phyloP scores from a whole-genome alignment of 2,329 filamentous ascomycete species.

The Myriangium duriaei region DNA sequence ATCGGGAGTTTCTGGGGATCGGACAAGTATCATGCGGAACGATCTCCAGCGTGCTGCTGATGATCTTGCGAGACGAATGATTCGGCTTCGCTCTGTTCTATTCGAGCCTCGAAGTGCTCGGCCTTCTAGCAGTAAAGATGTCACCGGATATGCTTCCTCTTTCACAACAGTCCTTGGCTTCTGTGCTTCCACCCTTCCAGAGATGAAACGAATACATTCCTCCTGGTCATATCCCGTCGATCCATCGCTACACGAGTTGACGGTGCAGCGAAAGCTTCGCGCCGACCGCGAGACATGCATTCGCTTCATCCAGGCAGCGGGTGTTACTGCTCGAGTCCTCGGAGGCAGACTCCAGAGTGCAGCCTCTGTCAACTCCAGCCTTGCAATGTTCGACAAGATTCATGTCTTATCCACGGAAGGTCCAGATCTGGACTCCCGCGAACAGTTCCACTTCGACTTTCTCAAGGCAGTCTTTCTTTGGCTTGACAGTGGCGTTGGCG shows the following conservation, averaged over 20 bases:
- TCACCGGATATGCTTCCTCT: conserved; percentile 29
- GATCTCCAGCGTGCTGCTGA: conserved; percentile 41
- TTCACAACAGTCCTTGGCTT: conserved; percentile 26
- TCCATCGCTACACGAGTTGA: conserved; percentile 39
- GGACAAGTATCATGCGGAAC: conserved; percentile 29
- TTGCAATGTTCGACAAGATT: conserved; percentile 33
- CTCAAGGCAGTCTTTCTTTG: conserved; percentile 50
- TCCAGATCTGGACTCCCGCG: conserved; percentile 24
- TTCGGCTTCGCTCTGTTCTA: conserved; percentile 42
- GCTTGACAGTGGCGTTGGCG: conserved; percentile 46
- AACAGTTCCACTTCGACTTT: conserved; percentile 53
- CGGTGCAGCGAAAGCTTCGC: conserved; percentile 43
- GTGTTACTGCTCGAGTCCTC: conserved; percentile 44
- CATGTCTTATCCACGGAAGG: conserved; percentile 30
- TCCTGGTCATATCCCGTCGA: conserved; percentile 49
- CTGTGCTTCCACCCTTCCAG: conserved; percentile 33
- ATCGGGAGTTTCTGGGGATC: background rate
- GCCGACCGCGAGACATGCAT: conserved; percentile 43
- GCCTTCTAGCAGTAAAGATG: conserved; percentile 14
- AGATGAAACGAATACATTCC: conserved; percentile 45
- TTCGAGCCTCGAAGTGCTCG: conserved; percentile 34
- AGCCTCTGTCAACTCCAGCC: conserved; percentile 17
- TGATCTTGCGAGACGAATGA: conserved; percentile 42
- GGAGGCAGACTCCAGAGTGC: conserved; percentile 39
- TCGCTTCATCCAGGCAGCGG: conserved; percentile 51